Evolutionary conservation across 2,329 filamentous ascomycete genomes (phyloP).

Genomic region (Didymella arachidicola): DNA sequence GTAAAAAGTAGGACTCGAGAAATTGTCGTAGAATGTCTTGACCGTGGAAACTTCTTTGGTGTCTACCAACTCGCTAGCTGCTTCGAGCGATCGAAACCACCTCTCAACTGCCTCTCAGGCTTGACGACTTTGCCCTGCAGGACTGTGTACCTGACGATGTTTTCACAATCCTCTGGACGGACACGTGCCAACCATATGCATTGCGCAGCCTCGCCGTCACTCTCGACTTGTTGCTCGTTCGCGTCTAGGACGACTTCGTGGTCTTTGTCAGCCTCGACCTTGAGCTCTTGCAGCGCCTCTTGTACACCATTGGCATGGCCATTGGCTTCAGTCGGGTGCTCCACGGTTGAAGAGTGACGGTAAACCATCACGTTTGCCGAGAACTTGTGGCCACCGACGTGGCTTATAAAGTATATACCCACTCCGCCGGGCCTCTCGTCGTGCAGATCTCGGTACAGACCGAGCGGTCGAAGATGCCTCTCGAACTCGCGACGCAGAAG

Average conservation of each 20-base stretch:
- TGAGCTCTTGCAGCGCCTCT: slow-evolving; percentile 49
- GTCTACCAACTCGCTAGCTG: slow-evolving; percentile 85
- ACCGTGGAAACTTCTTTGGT: not conserved
- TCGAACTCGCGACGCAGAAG: slow-evolving; percentile 88
- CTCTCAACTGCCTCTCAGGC: slow-evolving; percentile 82
- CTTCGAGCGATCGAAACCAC: slow-evolving; percentile 84
- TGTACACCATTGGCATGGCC: slow-evolving; percentile 37
- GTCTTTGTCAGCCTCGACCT: slow-evolving; percentile 52
- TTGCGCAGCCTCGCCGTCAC: slow-evolving; percentile 68
- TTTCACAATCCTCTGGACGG: slow-evolving; percentile 88
- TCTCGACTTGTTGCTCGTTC: slow-evolving; percentile 50
- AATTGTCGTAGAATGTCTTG: no score
- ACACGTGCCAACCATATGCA: slow-evolving; percentile 93
- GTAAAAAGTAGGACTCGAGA: not conserved
- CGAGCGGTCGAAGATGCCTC: slow-evolving; percentile 83
- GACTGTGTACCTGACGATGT: slow-evolving; percentile 86
- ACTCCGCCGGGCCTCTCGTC: slow-evolving; percentile 91
- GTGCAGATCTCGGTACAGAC: slow-evolving; percentile 84
- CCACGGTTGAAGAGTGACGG: slow-evolving; percentile 59
- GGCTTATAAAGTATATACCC: slow-evolving; percentile 94
- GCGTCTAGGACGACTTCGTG: slow-evolving; percentile 43
- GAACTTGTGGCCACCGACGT: slow-evolving; percentile 97
- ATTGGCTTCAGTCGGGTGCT: slow-evolving; percentile 28
- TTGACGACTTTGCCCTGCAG: slow-evolving; percentile 94
- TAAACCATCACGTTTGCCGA: slow-evolving; percentile 95